Percentiles rank a stretch among this genome's conserved stretches.
Evolutionary conservation across 1,284 basidiomycete species (phyloP).

Genomic region (Ganoderma boninense): DNA sequence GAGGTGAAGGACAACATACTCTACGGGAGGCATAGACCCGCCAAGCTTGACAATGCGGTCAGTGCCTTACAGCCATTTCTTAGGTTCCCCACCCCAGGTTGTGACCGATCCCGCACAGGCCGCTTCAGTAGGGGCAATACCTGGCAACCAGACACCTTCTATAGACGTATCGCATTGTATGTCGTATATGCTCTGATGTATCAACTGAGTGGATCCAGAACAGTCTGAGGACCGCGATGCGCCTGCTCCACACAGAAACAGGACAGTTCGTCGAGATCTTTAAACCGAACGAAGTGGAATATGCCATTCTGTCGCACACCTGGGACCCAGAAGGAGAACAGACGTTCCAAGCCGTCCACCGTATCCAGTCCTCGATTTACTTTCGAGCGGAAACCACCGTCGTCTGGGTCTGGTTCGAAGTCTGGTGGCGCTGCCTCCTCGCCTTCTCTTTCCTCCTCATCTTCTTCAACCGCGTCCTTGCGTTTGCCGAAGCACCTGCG

Average conservation of each 20-base stretch:
- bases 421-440: not conserved
- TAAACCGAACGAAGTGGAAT: conserved; percentile 7
- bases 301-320: not conserved
- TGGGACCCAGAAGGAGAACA: not conserved
- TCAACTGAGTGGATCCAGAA: not conserved
- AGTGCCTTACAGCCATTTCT: not conserved
- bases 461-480: not conserved
- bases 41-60: not conserved
- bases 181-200: not conserved
- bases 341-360: not conserved
- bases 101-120: not conserved
- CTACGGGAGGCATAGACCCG: not conserved
- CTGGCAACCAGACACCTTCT: not conserved
- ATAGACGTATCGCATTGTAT: not conserved
- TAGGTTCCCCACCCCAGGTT: not conserved
- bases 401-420: not conserved
- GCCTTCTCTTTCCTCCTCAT: not conserved
- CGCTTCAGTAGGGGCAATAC: not conserved
- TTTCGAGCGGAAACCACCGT: not conserved
- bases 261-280: conserved; percentile 12
- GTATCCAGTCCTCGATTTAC: not conserved
- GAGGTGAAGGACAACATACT: not conserved
- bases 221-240: conserved; percentile 4
- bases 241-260: conserved; percentile 15
- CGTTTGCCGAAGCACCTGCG: not conserved